Evolutionary conservation across 2,329 filamentous ascomycete genomes (phyloP).

Genomic region (Phoma herbarum): DNA sequence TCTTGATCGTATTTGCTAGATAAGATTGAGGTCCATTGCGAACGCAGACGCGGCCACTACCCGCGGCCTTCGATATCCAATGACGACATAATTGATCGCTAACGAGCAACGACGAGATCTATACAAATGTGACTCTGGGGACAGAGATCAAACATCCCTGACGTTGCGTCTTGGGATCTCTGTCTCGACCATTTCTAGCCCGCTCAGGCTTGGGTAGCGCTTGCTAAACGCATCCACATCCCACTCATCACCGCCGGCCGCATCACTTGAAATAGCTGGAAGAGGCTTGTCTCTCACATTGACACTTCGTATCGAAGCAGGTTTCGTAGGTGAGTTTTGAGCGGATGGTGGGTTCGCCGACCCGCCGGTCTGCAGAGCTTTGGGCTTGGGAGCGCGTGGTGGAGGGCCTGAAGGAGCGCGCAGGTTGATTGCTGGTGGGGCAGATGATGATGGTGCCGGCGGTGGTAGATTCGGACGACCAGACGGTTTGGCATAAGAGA

Average conservation of each 20-base stretch:
- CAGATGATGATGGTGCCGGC: constrained; percentile 41
- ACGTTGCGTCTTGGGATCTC: constrained; percentile 53
- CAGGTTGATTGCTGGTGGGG: constrained; percentile 44
- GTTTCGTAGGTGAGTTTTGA: constrained; percentile 19
- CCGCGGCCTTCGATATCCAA: constrained; percentile 1
- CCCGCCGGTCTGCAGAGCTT: constrained; percentile 62
- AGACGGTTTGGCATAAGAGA: constrained; percentile 41
- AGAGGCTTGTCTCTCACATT: constrained; percentile 36
- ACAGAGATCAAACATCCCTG: constrained; percentile 19
- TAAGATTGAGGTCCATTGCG: not conserved
- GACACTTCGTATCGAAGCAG: constrained; percentile 11
- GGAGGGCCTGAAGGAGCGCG: constrained; percentile 45
- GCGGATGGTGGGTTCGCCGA: constrained; percentile 29
- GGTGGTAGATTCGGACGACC: constrained; percentile 35
- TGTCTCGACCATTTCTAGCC: constrained; percentile 88
- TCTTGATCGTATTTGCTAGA: not conserved
- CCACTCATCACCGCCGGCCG: constrained; percentile 60
- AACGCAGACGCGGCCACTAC: not conserved
- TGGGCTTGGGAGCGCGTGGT: constrained; percentile 68
- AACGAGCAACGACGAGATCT: not conserved
- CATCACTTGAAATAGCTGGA: constrained; percentile 15
- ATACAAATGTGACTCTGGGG: not conserved
- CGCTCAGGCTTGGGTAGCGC: constrained; percentile 83
- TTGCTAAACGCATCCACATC: constrained; percentile 76
- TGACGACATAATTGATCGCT: constrained; percentile 7